These are phyloP conservation scores for Talaromyces islandicus DNA, from an alignment of 2,329 filamentous ascomycete genomes.

Conservation along the genomic window DNA sequence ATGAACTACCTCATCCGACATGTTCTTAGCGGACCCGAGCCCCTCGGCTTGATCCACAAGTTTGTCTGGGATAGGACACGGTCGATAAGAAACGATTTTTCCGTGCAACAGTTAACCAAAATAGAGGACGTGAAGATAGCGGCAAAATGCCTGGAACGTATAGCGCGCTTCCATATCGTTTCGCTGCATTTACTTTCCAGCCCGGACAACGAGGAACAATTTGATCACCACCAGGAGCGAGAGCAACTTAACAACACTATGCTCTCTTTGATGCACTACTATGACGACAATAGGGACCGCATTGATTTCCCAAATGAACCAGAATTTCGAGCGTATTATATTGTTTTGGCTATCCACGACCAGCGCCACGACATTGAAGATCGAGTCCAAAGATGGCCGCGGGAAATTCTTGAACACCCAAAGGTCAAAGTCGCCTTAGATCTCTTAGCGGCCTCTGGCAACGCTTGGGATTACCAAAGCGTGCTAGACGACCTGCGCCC, in stretches of 20 bases:
- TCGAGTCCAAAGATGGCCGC: slow-evolving; percentile 51
- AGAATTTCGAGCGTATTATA: slow-evolving; percentile 60
- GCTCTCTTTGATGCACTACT: slow-evolving; percentile 56
- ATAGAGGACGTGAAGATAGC: slow-evolving; percentile 51
- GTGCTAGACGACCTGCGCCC: slow-evolving; percentile 44
- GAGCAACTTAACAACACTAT: slow-evolving; percentile 61
- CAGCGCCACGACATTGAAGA: slow-evolving; percentile 52
- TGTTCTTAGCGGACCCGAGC: slow-evolving; percentile 46
- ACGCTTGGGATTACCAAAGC: slow-evolving; percentile 47
- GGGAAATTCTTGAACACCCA: slow-evolving; percentile 43
- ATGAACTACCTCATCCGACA: slow-evolving; percentile 45
- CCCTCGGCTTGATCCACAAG: slow-evolving; percentile 50
- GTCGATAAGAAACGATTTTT: slow-evolving; percentile 60
- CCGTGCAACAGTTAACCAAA: slow-evolving; percentile 55
- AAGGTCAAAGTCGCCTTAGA: slow-evolving; percentile 53
- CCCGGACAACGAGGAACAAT: slow-evolving; percentile 46
- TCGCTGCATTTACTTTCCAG: slow-evolving; percentile 55
- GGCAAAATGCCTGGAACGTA: slow-evolving; percentile 57
- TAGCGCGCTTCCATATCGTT: slow-evolving; percentile 58
- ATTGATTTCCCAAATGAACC: slow-evolving; percentile 52
- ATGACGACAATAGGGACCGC: slow-evolving; percentile 48
- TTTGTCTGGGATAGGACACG: slow-evolving; percentile 63
- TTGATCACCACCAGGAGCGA: slow-evolving; percentile 54
- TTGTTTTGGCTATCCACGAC: slow-evolving; percentile 51
- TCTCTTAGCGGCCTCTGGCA: slow-evolving; percentile 51